These are phyloP conservation scores for Ceratobasidium sp. DNA, from an alignment of 1,284 basidiomycete species.

Conservation along the genomic window DNA sequence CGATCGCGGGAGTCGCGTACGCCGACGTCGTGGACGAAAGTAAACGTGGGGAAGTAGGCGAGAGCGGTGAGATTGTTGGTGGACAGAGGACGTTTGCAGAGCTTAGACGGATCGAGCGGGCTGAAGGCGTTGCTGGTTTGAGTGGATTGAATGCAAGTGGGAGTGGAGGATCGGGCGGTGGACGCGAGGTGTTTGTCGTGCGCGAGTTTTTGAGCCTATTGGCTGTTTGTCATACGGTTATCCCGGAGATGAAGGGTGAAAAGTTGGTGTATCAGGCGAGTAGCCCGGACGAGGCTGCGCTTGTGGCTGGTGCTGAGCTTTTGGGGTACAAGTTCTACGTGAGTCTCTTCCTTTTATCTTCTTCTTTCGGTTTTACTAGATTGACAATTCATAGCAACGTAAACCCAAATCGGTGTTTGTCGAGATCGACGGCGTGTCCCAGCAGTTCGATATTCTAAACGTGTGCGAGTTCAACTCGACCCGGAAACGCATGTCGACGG, in stretches of 20 bases:
- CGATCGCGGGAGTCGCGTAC: constrained; percentile 90
- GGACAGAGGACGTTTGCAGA: constrained; percentile 79
- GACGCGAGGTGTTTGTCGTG: constrained; percentile 69
- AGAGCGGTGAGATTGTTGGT: constrained; percentile 52
- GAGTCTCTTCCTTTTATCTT: constrained; percentile 55
- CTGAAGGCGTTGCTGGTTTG: constrained; percentile 53
- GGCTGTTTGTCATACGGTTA: constrained; percentile 98
- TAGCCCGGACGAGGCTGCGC: constrained; percentile 97
- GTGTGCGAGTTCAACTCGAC: constrained; percentile 99
- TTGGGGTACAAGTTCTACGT: constrained; percentile 96
- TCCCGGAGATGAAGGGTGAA: constrained; percentile 89
- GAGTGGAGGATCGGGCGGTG: constrained; percentile 56
- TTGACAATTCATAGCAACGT: constrained; percentile 74
- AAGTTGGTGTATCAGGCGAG: constrained; percentile 95
- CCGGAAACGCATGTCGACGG: constrained; percentile 96
- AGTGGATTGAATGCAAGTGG: constrained; percentile 45
- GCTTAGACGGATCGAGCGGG: constrained; percentile 69
- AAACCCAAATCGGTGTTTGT: constrained; percentile 97
- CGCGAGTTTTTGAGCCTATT: constrained; percentile 92
- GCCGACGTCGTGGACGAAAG: constrained; percentile 90
- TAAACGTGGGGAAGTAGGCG: constrained; percentile 69
- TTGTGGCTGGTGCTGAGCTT: constrained; percentile 94
- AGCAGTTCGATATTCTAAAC: constrained; percentile 94
- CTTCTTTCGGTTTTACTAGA: constrained; percentile 19
- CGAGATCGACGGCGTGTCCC: constrained; percentile 77